Base-by-base conservation (phyloP, 345 rosid species). In the Camelina hispida region DNA sequence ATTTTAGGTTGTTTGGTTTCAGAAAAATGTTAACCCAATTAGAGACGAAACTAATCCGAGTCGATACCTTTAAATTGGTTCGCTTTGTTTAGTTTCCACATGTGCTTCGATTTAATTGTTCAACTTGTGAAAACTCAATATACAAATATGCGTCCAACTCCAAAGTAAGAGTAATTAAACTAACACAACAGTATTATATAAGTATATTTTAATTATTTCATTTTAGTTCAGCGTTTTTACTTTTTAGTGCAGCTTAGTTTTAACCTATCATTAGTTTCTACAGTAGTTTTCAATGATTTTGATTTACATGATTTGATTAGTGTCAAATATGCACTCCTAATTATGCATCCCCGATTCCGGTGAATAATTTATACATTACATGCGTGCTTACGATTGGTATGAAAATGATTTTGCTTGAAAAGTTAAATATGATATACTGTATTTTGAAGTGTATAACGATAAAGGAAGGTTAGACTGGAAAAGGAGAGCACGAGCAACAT, bases 251-350 rank as follows among this genome's bases (percentile, higher is more conserved):
- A n/a, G 54, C 13, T 23, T 43, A 15, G 16, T 14, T 14, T 44
- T 44, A 44, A 44, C 7, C 8, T 6, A 44, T 46, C 7, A 44
- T 46, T 13, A 50, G 20, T 50, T 66, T 66, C 66, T 38, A 44
- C 11, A 32, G 16, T 56, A 12, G 12, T 0, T n/a, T 69, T 8
- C 3, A 57, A 4, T 74, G 53, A 48, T 58, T 58, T 17, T 25
- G 9, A 48, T 25, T 61, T 43, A 16, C 37, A 67, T 67, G 4
- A 51, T 60, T 68, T 0, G 44, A 18, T 59, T 75, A 58, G 13
- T 44, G 58, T 25, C 15, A 66, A 50, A 67, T 75, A 9, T 28
- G 68, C 74, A 75, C 79, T 75, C 74, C 18, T 75, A 67, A 75
- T 75, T 61, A 75, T 68, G 20, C 47, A 60, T 4, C 35, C 30